Evolutionary conservation across 208 protist genomes (phyloP), one percentile per base, ranked within the genome.

Genomic region (Crithidia mellificae): DNA sequence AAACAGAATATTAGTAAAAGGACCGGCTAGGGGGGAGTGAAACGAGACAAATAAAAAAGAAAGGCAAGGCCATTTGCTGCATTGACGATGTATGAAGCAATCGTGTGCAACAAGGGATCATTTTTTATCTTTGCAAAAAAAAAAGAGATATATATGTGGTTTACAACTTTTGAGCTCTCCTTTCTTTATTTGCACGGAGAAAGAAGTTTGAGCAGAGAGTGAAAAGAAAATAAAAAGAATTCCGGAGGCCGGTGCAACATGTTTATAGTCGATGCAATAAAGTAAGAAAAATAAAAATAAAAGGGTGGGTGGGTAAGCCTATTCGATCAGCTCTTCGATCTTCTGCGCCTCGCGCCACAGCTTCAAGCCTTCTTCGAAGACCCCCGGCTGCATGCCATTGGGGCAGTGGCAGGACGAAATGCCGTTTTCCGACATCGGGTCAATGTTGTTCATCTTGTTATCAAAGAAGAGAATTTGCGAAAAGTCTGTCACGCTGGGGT

Each of bases 391-490:
- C 71, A 97, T 83, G 19, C 93, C 93, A 59, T 80, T 55, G 0
- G 80, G 72, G 63, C 87, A 93, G 68, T 95, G 90, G 19, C 75
- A 85, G 68, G 84, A 88, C 25, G 78, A 41, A 15, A 96, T 88
- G 20, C 91, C 91, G 32, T 91, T 38, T 12, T 20, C 27, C 9
- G 77, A 83, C 22, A 96, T 89, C 56, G 73, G 59, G 7, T 64
- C 29, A 52, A 88, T 80, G 59, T 97, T 97, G 36, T 92, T 78
- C 5, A 34, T 83, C 61, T 96, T 83, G 67, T 96, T 96, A 63
- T 97, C 91, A 70, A 96, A 97, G 63, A 96, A 97, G 14, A 97
- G 58, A 70, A 96, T 89, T 30, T 95, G 74, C 2, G 68, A 71
- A 65, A 91, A 91, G 32, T 87, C 78, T 9, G 75, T 80, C 36